These are phyloP conservation scores for Diacronema lutheri DNA, from an alignment of 78 protist species.

Conservation along the genomic window DNA sequence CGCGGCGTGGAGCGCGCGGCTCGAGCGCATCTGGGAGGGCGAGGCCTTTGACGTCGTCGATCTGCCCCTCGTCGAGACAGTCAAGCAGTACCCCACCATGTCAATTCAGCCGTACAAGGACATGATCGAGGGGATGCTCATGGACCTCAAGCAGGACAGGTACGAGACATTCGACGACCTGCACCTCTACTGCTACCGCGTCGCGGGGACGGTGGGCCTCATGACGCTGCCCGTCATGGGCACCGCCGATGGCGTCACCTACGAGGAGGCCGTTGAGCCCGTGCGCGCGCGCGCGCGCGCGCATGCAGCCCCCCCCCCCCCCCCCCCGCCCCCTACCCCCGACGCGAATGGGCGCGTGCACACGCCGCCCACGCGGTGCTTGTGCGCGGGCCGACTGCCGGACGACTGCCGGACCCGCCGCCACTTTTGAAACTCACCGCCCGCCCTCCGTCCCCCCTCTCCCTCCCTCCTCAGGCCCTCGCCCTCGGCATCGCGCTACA, in stretches of 20 bases:
- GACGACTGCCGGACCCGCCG: too few relatives aligned
- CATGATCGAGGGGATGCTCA: conserved; percentile 41
- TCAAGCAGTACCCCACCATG: not conserved
- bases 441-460: too few relatives aligned
- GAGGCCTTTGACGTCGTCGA: not conserved
- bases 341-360: too few relatives aligned
- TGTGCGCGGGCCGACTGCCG: too few relatives aligned
- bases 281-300: too few relatives aligned
- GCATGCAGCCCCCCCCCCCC: too few relatives aligned
- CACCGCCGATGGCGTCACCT: not conserved
- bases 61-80: not conserved
- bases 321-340: too few relatives aligned
- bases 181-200: conserved; percentile 45
- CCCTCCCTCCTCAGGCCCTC: not conserved
- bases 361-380: too few relatives aligned
- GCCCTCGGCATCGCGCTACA: conserved; percentile 43
- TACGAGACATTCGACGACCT: conserved; percentile 31
- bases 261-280: conserved; percentile 7
- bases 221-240: conserved; percentile 46
- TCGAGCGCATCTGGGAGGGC: not conserved
- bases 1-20: conserved; percentile 17
- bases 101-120: not conserved
- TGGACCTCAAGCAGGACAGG: conserved; percentile 23
- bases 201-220: conserved; percentile 39
- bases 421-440: too few relatives aligned